phyloP scores from a whole-genome alignment of 441 rosid species.

The Breynia disticha region DNA sequence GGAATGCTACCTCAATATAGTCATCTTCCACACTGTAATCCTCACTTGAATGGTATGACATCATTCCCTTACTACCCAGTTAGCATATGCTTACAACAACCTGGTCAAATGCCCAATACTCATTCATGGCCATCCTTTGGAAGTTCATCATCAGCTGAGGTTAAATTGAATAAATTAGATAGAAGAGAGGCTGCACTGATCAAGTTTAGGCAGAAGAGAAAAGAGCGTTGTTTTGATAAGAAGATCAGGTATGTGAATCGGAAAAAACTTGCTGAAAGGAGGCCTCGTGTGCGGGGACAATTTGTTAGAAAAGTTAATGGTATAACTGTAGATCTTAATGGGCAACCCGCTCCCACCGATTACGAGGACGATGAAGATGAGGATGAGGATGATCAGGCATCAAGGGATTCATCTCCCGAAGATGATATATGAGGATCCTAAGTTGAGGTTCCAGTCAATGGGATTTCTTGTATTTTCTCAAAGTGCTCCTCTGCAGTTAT shows the following conservation, averaged over 20 bases:
- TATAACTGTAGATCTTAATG: constrained; percentile 71
- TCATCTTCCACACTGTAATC: constrained; percentile 52
- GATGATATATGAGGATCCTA: constrained; percentile 40
- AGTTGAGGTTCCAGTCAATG: constrained; percentile 9
- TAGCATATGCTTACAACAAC: constrained; percentile 54
- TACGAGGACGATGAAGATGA: constrained; percentile 69
- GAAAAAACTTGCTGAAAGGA: constrained; percentile 85
- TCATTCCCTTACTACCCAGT: constrained; percentile 67
- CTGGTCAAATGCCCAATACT: constrained; percentile 45
- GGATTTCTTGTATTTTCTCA: background rate
- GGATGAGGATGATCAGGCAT: constrained; percentile 55
- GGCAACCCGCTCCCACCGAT: constrained; percentile 57
- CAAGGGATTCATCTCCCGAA: constrained; percentile 56
- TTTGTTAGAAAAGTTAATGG: constrained; percentile 86
- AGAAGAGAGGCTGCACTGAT: constrained; percentile 86
- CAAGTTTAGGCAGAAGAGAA: constrained; percentile 88
- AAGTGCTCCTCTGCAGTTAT: constrained; percentile 1
- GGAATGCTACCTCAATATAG: constrained; percentile 53
- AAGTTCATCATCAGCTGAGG: constrained; percentile 38
- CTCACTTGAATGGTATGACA: constrained; percentile 49
- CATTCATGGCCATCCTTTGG: constrained; percentile 64
- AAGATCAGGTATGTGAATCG: constrained; percentile 88
- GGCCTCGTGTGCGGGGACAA: constrained; percentile 97
- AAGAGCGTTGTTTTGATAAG: constrained; percentile 90
- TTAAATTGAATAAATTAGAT: constrained; percentile 47